phyloP scores from a whole-genome alignment of 2,329 filamentous ascomycete genomes.

The Fusarium floridanum region DNA sequence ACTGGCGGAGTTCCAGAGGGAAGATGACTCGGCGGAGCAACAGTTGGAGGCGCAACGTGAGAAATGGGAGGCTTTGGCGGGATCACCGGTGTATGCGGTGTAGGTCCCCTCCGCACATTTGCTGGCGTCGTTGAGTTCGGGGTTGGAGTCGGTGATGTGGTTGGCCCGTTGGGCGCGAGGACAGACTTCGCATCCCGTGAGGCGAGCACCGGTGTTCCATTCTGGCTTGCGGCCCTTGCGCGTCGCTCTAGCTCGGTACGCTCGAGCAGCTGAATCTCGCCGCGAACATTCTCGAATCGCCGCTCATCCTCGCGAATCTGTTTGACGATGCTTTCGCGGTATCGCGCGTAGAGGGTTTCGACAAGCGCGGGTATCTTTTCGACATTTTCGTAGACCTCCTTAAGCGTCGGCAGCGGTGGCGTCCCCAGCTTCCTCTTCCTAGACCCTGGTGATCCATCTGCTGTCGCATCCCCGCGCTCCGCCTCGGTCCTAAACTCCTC shows the following conservation, averaged over 20 bases:
- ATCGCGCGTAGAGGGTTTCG: constrained; percentile 79
- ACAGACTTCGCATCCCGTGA: constrained; percentile 50
- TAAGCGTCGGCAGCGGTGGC: constrained; percentile 72
- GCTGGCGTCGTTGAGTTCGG: constrained; percentile 34
- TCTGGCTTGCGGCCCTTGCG: constrained; percentile 53
- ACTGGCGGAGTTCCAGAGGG: constrained; percentile 46
- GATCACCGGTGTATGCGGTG: constrained; percentile 51
- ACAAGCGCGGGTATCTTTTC: constrained; percentile 79
- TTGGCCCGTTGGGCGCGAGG: constrained; percentile 41
- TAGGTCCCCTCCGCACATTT: constrained; percentile 45
- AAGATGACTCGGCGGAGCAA: constrained; percentile 47
- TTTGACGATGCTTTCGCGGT: constrained; percentile 76
- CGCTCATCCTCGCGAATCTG: constrained; percentile 82
- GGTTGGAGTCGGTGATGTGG: constrained; percentile 40
- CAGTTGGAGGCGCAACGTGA: constrained; percentile 41
- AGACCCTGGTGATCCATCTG: constrained; percentile 66
- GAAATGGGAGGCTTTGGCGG: constrained; percentile 51
- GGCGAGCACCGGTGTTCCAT: constrained; percentile 48
- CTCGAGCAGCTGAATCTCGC: constrained; percentile 78
- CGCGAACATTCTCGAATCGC: constrained; percentile 71
- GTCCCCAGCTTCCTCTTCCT: constrained; percentile 82
- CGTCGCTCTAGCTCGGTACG: constrained; percentile 56
- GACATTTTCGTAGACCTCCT: constrained; percentile 74
- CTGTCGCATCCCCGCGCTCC: constrained; percentile 51
- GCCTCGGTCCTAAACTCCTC: constrained; percentile 75